Conservation (phyloP, 2,329 filamentous ascomycete genomes). For the Periconia sp. region DNA sequence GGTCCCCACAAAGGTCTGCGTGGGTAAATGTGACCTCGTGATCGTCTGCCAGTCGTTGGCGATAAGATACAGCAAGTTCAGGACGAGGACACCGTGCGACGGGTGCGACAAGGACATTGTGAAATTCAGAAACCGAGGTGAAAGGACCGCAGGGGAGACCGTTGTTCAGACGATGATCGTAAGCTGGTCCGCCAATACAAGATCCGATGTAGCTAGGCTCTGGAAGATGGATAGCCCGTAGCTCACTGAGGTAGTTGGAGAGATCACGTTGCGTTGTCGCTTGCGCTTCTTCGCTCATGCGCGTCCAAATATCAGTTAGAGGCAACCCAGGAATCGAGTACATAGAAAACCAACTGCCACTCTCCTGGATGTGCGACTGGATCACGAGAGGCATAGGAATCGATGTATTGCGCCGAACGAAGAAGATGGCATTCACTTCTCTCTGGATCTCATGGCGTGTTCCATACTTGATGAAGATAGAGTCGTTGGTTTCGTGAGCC, state of each 20-base stretch:
- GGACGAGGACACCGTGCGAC: slow-evolving; percentile 3
- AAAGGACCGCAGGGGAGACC: slow-evolving; percentile 5
- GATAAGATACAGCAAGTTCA: slow-evolving; percentile 3
- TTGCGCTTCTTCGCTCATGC: slow-evolving; percentile 6
- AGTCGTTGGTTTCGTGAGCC: background rate
- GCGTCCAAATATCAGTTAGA: background rate
- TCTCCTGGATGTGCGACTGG: slow-evolving; percentile 1
- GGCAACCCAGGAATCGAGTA: background rate
- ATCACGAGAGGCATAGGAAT: slow-evolving; percentile 4
- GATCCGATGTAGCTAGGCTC: slow-evolving; percentile 4
- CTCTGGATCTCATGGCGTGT: background rate
- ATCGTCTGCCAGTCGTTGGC: slow-evolving; percentile 2
- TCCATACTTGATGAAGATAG: slow-evolving; percentile 1
- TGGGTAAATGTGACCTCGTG: slow-evolving; percentile 5
- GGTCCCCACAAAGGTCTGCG: slow-evolving; percentile 3
- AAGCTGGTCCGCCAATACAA: slow-evolving; percentile 2
- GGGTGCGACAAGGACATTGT: slow-evolving; percentile 5
- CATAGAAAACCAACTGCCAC: slow-evolving; percentile 5
- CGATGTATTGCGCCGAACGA: slow-evolving; percentile 3
- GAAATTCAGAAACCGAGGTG: slow-evolving; percentile 1
- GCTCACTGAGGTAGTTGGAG: slow-evolving; percentile 2
- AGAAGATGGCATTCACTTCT: slow-evolving; percentile 2
- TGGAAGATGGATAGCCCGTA: slow-evolving; percentile 1
- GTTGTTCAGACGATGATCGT: slow-evolving; percentile 7
- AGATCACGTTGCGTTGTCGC: slow-evolving; percentile 1